Evolutionary conservation across 2,329 filamentous ascomycete genomes (phyloP).

Genomic region (Fusarium floridanum): DNA sequence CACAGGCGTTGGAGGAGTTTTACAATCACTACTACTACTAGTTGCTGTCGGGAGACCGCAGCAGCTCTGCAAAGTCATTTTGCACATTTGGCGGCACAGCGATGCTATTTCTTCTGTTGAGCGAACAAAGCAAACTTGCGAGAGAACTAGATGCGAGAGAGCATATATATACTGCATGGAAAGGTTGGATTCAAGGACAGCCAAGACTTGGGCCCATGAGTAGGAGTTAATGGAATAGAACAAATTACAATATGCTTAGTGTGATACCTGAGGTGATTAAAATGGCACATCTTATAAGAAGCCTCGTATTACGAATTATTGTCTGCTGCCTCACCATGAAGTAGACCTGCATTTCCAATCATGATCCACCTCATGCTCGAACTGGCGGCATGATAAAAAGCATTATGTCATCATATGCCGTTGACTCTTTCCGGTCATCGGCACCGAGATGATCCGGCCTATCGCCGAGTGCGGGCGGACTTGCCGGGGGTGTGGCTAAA

Average conservation of each 20-base stretch:
- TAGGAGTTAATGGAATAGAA: constrained; percentile 36
- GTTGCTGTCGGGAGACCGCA: constrained; percentile 10
- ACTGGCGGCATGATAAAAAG: not conserved
- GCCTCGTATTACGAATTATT: not conserved
- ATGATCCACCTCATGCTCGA: not conserved
- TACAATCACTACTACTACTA: not conserved
- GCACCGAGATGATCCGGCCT: constrained; percentile 48
- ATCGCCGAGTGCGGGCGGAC: constrained; percentile 46
- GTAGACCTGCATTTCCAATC: constrained; percentile 3
- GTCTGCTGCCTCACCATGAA: not conserved
- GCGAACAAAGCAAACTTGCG: constrained; percentile 6
- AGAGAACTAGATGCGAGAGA: constrained; percentile 21
- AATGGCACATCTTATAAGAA: not conserved
- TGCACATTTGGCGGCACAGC: constrained; percentile 21
- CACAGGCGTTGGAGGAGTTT: constrained; percentile 36
- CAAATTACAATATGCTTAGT: not conserved
- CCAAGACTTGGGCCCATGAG: constrained; percentile 3
- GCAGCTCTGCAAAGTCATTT: not conserved
- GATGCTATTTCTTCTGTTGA: constrained; percentile 18
- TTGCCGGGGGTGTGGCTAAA: constrained; percentile 40
- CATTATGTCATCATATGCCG: constrained; percentile 42
- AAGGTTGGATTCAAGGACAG: constrained; percentile 14
- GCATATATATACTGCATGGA: constrained; percentile 8
- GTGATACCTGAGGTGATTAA: not conserved
- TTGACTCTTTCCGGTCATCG: constrained; percentile 14